phyloP scores from a whole-genome alignment of 768 basidiomycete genomes.

The Pisolithus sp. region DNA sequence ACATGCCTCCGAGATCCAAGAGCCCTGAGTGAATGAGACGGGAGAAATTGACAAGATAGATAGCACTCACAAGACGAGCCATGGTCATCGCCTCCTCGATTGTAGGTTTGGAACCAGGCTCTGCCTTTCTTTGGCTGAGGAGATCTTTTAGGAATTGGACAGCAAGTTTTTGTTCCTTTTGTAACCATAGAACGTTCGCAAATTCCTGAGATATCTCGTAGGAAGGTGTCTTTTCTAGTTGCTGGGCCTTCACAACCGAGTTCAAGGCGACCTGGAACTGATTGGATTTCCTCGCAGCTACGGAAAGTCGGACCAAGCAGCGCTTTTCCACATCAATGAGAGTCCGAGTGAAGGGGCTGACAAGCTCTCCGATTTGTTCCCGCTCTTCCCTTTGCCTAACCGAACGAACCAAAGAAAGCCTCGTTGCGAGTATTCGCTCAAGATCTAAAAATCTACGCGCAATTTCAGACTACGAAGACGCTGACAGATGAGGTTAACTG shows the following conservation, averaged over 20 bases:
- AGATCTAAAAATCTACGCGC: conserved; percentile 59
- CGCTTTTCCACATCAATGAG: conserved; percentile 58
- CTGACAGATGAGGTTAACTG: conserved; percentile 23
- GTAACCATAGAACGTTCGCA: conserved; percentile 84
- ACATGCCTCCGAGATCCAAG: conserved; percentile 86
- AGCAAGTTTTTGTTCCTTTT: conserved; percentile 79
- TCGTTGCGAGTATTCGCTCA: conserved; percentile 75
- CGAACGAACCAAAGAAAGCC: conserved; percentile 75
- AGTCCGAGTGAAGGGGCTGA: conserved; percentile 43
- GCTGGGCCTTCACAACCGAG: conserved; percentile 70
- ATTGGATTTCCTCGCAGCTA: conserved; percentile 60
- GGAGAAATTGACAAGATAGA: background rate
- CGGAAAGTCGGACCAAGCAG: conserved; percentile 66
- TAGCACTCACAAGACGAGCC: conserved; percentile 54
- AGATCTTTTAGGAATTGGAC: conserved; percentile 59
- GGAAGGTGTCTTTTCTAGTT: conserved; percentile 41
- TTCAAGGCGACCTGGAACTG: conserved; percentile 83
- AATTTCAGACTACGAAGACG: conserved; percentile 6
- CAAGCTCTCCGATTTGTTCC: conserved; percentile 67
- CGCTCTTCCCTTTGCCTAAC: conserved; percentile 62
- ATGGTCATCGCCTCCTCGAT: conserved; percentile 40
- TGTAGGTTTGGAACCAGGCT: background rate
- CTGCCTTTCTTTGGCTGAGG: conserved; percentile 9
- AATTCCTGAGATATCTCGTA: conserved; percentile 72
- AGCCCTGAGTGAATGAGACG: conserved; percentile 48